Base-by-base conservation (phyloP, 2,329 filamentous ascomycete genomes). In the Cladophialophora yegresii region DNA sequence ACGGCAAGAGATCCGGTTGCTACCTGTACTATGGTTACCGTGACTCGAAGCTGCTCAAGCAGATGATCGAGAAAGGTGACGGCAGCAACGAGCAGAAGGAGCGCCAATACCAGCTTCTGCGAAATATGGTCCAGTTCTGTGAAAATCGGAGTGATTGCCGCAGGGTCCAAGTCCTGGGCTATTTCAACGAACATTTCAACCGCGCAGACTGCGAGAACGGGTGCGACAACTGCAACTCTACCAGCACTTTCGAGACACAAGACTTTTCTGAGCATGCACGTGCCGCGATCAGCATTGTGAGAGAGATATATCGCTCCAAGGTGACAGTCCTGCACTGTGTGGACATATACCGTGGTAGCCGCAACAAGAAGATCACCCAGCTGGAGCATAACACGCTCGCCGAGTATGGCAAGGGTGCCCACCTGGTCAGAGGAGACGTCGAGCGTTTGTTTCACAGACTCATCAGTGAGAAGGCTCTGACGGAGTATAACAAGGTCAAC, bases 191-290 rank as follows among this genome's bases (percentile, higher is more conserved):
- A 76, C 82, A 82, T 0, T 99, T 98, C 74, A 80, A 85, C 58
- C 81, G 82, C 43, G 83, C 85, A 12, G 83, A 91, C 58, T 99
- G 95, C 77, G 81, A 86, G 55, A 82, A 84, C 57, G 84, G 83
- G 0, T 99, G 95, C 76, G 96, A 99, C 79, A 98, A 96, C 74
- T 99, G 95, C 81, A 86, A 84, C 68, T 90, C 88, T 2, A 87
- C 86, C 26, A 81, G 85, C 53, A 83, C 83, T 3, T 95, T 92
- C 72, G 87, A 92, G 71, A 81, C 84, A 58, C 83, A 86, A 63
- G 92, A 98, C 77, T 89, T 93, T 70, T 92, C 91, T 12, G 78
- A 87, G 16, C 86, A 90, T 72, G 93, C 93, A 6, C 78, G 84
- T 62, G 84, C 87, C 60, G 91, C 88, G 2, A 81, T 98, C 56